These are phyloP conservation scores for Citrus mangshanensis DNA, from an alignment of 345 rosid species.

Conservation along the genomic window DNA sequence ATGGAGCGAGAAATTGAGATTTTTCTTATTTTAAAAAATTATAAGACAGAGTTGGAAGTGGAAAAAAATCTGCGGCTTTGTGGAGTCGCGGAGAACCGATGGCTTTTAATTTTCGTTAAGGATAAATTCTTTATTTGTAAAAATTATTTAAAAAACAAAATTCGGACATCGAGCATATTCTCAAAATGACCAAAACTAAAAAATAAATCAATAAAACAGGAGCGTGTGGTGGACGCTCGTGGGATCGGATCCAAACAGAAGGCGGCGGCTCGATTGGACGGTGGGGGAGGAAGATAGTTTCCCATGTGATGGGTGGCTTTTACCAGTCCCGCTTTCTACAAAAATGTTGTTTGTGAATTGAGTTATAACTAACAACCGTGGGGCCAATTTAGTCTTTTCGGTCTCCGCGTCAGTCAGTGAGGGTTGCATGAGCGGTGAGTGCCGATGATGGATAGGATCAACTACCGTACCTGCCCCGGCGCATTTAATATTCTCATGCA, in stretches of 20 bases:
- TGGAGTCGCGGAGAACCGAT: neutral
- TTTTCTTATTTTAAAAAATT: neutral
- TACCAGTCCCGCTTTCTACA: conserved; percentile 15
- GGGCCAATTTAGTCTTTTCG: conserved; percentile 12
- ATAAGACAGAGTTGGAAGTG: neutral
- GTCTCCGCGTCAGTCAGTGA: neutral
- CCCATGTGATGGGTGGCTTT: conserved; percentile 32
- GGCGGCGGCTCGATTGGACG: conserved; percentile 1
- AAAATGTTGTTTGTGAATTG: neutral
- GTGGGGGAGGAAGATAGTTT: conserved; percentile 23
- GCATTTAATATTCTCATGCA: conserved; percentile 7
- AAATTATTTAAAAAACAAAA: too few relatives aligned
- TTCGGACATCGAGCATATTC: too few relatives aligned
- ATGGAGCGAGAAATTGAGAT: neutral
- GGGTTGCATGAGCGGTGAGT: neutral
- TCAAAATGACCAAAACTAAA: too few relatives aligned
- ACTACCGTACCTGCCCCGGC: conserved; percentile 5
- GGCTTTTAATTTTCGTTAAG: neutral
- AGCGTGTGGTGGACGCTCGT: neutral
- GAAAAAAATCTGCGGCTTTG: neutral
- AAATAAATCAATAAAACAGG: neutral
- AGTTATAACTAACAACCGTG: neutral
- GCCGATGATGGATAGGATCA: conserved; percentile 5
- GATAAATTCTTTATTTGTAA: neutral
- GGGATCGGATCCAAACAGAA: neutral